Base-by-base conservation (phyloP, 306 rosid genomes). In the Abrus pulchellus region DNA sequence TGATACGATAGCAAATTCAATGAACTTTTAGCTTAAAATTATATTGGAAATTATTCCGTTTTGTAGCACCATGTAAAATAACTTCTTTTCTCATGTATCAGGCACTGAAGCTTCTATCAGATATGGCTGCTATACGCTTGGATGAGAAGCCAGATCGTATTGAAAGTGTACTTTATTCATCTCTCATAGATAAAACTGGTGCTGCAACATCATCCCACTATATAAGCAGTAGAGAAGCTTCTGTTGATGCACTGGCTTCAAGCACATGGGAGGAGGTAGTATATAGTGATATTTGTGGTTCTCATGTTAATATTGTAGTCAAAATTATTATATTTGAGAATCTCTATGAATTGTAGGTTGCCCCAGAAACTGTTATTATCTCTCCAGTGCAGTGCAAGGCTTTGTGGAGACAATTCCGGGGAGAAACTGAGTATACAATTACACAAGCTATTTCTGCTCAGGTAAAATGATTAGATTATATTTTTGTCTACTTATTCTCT, bases 221-320 rank as follows among this genome's bases (percentile, higher is more conserved):
- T 83, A 76, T 54, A 79, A 89, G 71, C 12, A 50, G 71, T n/a
- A 50, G 62, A 43, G 85, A 74, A 76, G 78, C 84, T 78, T 56
- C 90, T 64, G 30, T 81, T 2, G 95, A 94, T 78, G 90, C 93
- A 68, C 89, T 94, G 84, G 97, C 97, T 74, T 82, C 97, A 41
- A 94, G 94, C 89, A 84, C 91, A 6, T 94, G 99, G 99, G 94
- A 91, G 77, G 90, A 89, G 99, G 99, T 94, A 94, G 62, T 65
- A 41, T 74, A 48, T 9, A 40, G 34, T 75, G 79, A 32, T 43
- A 9, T 83, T 78, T 68, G 78, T 90, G 68, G 40, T 79, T 82
- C 55, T 40, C 40, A 50, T 53, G 43, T 52, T 34, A 60, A 1
- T 88, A 38, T 57, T 62, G 65, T 57, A 32, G 55, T 79, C 52